These are phyloP conservation scores for Rusavskia elegans DNA, from an alignment of 495 filamentous ascomycete species.

Conservation along the genomic window DNA sequence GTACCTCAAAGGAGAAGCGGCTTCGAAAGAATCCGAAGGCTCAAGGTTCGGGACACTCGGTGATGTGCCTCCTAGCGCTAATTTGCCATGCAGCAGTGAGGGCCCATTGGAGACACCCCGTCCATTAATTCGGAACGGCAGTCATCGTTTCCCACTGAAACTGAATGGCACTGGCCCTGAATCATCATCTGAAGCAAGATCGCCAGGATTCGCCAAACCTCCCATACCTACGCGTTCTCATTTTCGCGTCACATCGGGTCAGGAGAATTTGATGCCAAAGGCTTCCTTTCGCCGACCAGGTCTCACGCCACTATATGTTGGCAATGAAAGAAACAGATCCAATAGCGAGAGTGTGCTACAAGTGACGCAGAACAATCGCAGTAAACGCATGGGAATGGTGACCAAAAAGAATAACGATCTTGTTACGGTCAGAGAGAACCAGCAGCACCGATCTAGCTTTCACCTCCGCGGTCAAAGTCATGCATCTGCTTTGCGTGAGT, in stretches of 20 bases:
- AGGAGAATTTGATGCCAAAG: slow-evolving; percentile 40
- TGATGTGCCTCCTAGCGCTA: background rate
- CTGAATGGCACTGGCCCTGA: slow-evolving; percentile 40
- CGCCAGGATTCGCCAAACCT: slow-evolving; percentile 46
- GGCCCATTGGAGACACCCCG: slow-evolving; percentile 51
- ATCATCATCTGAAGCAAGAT: slow-evolving; percentile 33
- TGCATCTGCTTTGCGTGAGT: slow-evolving; percentile 53
- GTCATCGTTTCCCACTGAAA: slow-evolving; percentile 71
- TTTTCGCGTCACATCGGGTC: slow-evolving; percentile 61
- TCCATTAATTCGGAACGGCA: slow-evolving; percentile 55
- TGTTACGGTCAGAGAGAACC: slow-evolving; percentile 57
- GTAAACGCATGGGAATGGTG: slow-evolving; percentile 73
- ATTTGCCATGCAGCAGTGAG: slow-evolving; percentile 24
- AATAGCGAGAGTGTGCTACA: slow-evolving; percentile 75
- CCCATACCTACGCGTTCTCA: slow-evolving; percentile 66
- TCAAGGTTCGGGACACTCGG: slow-evolving; percentile 36
- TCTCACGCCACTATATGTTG: slow-evolving; percentile 48
- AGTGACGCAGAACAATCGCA: slow-evolving; percentile 39
- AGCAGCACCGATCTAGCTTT: slow-evolving; percentile 51
- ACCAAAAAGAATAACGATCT: slow-evolving; percentile 59
- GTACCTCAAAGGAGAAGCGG: slow-evolving; percentile 48
- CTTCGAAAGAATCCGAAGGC: slow-evolving; percentile 49
- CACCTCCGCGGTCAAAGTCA: slow-evolving; percentile 72
- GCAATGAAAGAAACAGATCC: slow-evolving; percentile 71
- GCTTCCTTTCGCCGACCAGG: slow-evolving; percentile 48